Base-by-base conservation (phyloP, 805 yeast species). In the Komagataella pastoris region DNA sequence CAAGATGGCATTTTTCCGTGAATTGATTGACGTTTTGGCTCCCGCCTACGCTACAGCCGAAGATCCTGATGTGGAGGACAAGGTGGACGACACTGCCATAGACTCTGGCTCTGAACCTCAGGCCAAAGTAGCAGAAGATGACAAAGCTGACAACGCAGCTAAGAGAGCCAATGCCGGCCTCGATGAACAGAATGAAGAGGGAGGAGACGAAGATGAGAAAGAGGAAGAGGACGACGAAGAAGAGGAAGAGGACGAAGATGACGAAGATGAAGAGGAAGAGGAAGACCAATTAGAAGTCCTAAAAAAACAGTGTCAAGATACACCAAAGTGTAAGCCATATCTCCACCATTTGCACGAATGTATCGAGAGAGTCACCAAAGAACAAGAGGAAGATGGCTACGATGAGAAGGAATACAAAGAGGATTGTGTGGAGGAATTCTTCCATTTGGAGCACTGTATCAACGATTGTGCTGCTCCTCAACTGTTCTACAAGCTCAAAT, bases 401-500 rank as follows among this genome's bases (percentile, higher is more conserved):
- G 96, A 71, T 24, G 83, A 85, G 54, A 79, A 77, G 62, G 81
- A 75, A 8, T 76, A 88, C 77, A 91, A 91, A 73, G 99, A 91
- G 76, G 97, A 91, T 73, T 91, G 99, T 77, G 85, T 91, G 56
- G 98, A 91, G 73, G 99, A 91, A 73, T 91, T 86, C 70, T 91
- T 91, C 88, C 98, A 93, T 73, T 77, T 90, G 68, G 88, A 88
- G 70, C 97, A 91, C 71, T 88, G 95, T 75, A 61, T 90, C 62
- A 88, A 88, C 71, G 93, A 87, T 67, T 81, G 95, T 75, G 88
- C 84, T 67, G 88, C 95, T 56, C 96, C 96, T 71, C 84, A 81
- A 70, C 75, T 90, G 69, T 88, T 90, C 76, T 73, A 79, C 75
- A 86, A 84, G 73, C 81, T 89, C 72, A 88, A 87, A 71, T 89